Evolutionary conservation across 192 early-diverging fungal species (phyloP), one percentile per base, ranked within the genome.

Genomic region (Pecoramyces ruminantium): DNA sequence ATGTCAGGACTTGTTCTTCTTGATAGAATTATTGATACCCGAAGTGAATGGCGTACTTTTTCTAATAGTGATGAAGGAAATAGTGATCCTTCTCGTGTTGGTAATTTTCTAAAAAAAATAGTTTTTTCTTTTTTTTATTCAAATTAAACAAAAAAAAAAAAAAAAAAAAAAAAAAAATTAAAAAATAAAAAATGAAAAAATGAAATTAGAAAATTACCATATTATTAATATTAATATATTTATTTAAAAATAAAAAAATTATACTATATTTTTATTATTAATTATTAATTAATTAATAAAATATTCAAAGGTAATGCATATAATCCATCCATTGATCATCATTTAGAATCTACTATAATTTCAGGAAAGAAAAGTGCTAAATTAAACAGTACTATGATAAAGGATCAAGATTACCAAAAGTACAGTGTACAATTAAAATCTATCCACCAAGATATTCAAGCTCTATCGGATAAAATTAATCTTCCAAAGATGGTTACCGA

Each of bases 1-100:
- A n/a, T n/a, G n/a, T n/a, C n/a, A n/a, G n/a, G n/a, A n/a, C n/a
- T n/a, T n/a, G 92, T 94, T 13, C 88, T 97, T 6, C 93, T 93
- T 16, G 91, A 96, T 82, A 88, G 96, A 25, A 91, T 97, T 82
- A 95, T 96, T 80, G 95, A 95, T 83, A 95, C 97, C 38, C 92
- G 96, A 16, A 95, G 94, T 1, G 97, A 99, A 84, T 99, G 97
- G 97, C 92, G 97, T 78, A 99, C 96, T 29, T 95, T 96, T 83
- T 91, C 94, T 29, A 94, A 95, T 83, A 82, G 83, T 2, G 95
- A 95, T 80, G 95, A 92, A 81, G 93, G 92, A 77, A 94, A 84
- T 29, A 86, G 94, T 83, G 93, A 95, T 82, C 94, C 93, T 21
- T 94, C 93, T 78, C 94, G 93, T 92, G 94, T 94, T 40, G 95